Evolutionary conservation across 495 filamentous ascomycete species (phyloP), one percentile per base, ranked within the genome.

Genomic region (Neurospora sp.): DNA sequence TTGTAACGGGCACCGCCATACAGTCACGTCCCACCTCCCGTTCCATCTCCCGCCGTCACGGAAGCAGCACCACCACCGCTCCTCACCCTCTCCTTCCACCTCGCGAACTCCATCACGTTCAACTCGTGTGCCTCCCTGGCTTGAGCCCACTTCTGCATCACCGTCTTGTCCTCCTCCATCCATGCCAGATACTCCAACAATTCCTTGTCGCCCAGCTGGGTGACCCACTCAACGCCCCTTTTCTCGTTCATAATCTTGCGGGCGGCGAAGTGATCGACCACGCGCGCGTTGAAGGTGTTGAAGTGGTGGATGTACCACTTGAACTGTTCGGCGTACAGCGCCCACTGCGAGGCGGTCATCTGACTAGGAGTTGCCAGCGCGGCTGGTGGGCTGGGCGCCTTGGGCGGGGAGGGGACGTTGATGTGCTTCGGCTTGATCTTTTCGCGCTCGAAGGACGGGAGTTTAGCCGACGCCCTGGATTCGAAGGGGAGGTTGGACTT

Each of bases 401-500:
- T 85, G 0, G 94, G 94, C 3, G 89, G 84, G 12, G 84, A 79
- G 0, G 93, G 93, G 8, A 92, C 85, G 1, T 82, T 74, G 5
- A 93, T 82, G 39, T 74, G 73, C 27, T 65, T 35, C 27, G 53
- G 53, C n/a, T 70, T 69, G 5, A 78, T 73, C 70, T 83, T 81
- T 35, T 76, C 79, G 65, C 70, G 48, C n/a, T 77, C 73, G 22
- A 84, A 70, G 1, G 84, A 84, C 27, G 53, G 53, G 20, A 84
- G 77, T 17, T 81, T 80, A 22, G 80, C 73, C 5, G 90, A 85
- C 1, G 93, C 78, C 39, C 84, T 82, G 53, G 91, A 94, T 72
- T 89, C 81, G 79, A 95, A 96, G 0, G 93, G 93, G 2, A 97
- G 87, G 2, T 84, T 89, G 8, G 86, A 82, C 35, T 84, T 84